These are phyloP conservation scores for Nakazawaea sp. DNA, from an alignment of 805 yeast species.

Conservation along the genomic window DNA sequence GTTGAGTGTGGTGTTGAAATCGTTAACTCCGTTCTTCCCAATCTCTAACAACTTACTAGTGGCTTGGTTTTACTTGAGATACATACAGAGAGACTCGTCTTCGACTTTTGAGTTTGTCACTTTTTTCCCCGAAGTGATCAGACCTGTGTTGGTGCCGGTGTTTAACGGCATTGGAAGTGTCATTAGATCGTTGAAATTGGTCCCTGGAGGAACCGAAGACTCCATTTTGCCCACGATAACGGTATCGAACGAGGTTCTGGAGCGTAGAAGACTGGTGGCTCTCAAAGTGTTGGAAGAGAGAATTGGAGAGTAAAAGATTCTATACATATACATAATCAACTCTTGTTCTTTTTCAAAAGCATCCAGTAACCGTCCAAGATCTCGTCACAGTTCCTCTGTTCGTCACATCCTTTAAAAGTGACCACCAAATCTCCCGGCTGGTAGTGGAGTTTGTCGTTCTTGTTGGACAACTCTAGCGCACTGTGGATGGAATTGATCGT, in stretches of 20 bases:
- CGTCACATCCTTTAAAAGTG: constrained; percentile 50
- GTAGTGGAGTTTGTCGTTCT: constrained; percentile 41
- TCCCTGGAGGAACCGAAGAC: not conserved
- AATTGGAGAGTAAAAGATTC: constrained; percentile 19
- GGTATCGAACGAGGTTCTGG: constrained; percentile 47
- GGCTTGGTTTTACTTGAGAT: constrained; percentile 75
- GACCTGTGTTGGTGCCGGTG: constrained; percentile 31
- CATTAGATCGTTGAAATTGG: not conserved
- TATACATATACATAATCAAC: not conserved
- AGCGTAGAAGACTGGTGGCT: constrained; percentile 73
- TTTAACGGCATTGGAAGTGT: not conserved
- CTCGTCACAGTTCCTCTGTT: constrained; percentile 43
- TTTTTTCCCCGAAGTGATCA: constrained; percentile 68
- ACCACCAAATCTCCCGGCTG: constrained; percentile 63
- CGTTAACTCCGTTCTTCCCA: constrained; percentile 50
- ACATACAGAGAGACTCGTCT: constrained; percentile 80
- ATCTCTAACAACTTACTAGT: constrained; percentile 52
- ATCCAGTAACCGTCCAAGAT: constrained; percentile 33
- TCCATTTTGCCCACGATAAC: constrained; percentile 17
- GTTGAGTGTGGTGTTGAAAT: constrained; percentile 20
- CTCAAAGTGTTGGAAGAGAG: constrained; percentile 68
- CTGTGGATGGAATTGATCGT: constrained; percentile 42
- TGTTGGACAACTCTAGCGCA: constrained; percentile 27
- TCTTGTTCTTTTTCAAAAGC: constrained; percentile 17
- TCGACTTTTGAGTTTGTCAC: constrained; percentile 77